Conservation (phyloP, 2,329 filamentous ascomycete species). For the Stagonosporopsis tanaceti region DNA sequence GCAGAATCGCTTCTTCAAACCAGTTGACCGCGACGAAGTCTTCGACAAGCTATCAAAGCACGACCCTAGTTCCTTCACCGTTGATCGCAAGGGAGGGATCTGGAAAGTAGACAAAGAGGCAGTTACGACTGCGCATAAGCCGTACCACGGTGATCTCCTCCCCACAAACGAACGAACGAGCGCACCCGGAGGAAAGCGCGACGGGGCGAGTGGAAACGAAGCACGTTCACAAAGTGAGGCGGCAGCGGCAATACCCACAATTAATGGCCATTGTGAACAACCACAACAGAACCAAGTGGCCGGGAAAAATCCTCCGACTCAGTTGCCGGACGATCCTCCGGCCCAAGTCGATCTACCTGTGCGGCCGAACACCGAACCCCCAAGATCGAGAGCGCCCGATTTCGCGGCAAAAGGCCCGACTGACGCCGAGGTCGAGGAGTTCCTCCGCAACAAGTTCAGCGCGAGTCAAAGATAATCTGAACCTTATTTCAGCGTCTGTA, state of each 20-base stretch:
- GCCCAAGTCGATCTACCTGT: slow-evolving; percentile 6
- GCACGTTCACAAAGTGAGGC: slow-evolving; percentile 4
- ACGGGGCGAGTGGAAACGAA: not conserved
- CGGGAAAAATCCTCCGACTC: slow-evolving; percentile 12
- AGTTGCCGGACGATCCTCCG: slow-evolving; percentile 9
- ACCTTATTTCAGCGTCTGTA: not conserved
- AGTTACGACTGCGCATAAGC: slow-evolving; percentile 31
- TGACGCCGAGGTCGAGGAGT: slow-evolving; percentile 30
- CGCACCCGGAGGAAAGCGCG: not conserved
- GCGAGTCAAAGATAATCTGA: slow-evolving; percentile 12
- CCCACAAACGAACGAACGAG: slow-evolving; percentile 34
- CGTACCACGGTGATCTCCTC: slow-evolving; percentile 40
- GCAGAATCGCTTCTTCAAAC: slow-evolving; percentile 52
- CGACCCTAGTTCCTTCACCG: slow-evolving; percentile 31
- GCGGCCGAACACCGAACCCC: slow-evolving; percentile 2
- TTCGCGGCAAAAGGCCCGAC: slow-evolving; percentile 17
- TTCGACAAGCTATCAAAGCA: slow-evolving; percentile 36
- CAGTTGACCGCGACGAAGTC: slow-evolving; percentile 35
- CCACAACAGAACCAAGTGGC: not conserved
- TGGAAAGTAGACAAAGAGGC: slow-evolving; percentile 44
- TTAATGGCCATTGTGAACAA: slow-evolving; percentile 2
- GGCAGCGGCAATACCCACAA: not conserved
- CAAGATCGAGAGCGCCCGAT: not conserved
- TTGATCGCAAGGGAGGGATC: slow-evolving; percentile 38
- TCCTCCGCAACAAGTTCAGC: slow-evolving; percentile 33